Evolutionary conservation across 225 moss, liverwort and hornwort species (phyloP).

Genomic region (Physcomitrium patens): DNA sequence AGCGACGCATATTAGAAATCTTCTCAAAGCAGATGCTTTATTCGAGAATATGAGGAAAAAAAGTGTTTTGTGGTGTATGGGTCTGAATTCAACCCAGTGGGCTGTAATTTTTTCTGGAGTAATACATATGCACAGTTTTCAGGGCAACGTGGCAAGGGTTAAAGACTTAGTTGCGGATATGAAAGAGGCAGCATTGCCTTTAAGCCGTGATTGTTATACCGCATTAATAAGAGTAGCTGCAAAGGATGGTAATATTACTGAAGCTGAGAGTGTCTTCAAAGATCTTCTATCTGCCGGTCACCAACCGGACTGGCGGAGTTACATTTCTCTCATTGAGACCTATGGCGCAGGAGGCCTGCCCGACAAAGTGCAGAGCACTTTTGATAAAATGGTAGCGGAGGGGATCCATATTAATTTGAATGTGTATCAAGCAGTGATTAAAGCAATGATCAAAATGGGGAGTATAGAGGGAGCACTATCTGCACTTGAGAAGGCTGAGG

Average conservation of each 20-base stretch:
- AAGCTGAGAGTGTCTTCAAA: constrained; percentile 65
- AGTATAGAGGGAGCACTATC: constrained; percentile 58
- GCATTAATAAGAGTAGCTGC: constrained; percentile 70
- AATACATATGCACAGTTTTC: constrained; percentile 69
- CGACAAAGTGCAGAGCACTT: constrained; percentile 59
- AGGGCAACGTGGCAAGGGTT: constrained; percentile 71
- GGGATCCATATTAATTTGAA: constrained; percentile 55
- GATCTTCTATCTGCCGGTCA: constrained; percentile 62
- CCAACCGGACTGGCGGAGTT: constrained; percentile 67
- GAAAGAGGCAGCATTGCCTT: constrained; percentile 57
- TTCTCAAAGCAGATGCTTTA: constrained; percentile 78
- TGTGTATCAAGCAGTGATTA: constrained; percentile 69
- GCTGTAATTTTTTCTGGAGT: constrained; percentile 62
- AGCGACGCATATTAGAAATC: constrained; percentile 54
- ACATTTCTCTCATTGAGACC: constrained; percentile 74
- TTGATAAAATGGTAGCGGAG: constrained; percentile 63
- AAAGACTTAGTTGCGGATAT: constrained; percentile 61
- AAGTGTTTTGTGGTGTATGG: constrained; percentile 36
- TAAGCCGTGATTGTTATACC: constrained; percentile 69
- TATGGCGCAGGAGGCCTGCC: constrained; percentile 71
- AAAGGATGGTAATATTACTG: constrained; percentile 55
- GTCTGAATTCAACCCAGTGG: constrained; percentile 48
- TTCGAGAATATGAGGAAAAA: constrained; percentile 64
- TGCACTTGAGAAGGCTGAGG: constrained; percentile 66
- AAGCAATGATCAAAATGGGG: constrained; percentile 56